Percentiles rank a stretch among this genome's conserved stretches.
phyloP scores from a whole-genome alignment of 768 basidiomycete genomes.

The Tulasnella sp. region DNA sequence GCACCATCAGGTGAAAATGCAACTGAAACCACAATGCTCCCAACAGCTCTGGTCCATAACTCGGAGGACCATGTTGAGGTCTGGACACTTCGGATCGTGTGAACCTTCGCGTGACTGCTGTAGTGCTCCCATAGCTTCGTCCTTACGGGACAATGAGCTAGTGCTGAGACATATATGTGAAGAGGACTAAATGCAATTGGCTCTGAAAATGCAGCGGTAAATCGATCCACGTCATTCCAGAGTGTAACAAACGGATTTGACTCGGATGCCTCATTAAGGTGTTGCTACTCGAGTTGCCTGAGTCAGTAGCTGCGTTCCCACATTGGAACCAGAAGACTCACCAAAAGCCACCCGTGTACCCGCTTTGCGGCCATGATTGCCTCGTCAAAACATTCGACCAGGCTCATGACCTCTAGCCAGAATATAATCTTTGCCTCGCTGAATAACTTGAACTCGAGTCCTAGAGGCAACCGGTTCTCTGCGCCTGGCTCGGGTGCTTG shows the following conservation, averaged over 20 bases:
- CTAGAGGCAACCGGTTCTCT: not conserved
- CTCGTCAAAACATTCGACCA: not conserved
- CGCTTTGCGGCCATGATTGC: not conserved
- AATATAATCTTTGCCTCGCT: not conserved
- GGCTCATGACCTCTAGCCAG: slow-evolving; percentile 7
- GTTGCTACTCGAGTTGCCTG: not conserved
- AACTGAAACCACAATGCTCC: not conserved
- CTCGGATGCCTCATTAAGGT: too few relatives aligned
- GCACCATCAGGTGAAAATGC: slow-evolving; percentile 18
- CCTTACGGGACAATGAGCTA: not conserved
- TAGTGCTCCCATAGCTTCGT: not conserved
- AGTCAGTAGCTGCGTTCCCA: not conserved
- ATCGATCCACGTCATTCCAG: not conserved
- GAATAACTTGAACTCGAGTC: not conserved
- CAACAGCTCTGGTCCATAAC: not conserved
- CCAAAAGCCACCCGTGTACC: slow-evolving; percentile 3
- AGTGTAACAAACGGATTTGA: not conserved
- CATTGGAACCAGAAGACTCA: not conserved
- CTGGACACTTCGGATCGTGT: not conserved
- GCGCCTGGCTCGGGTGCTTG: not conserved
- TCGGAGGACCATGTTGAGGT: not conserved
- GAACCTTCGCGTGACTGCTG: not conserved
- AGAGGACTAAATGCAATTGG: not conserved
- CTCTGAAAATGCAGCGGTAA: not conserved
- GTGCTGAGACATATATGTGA: not conserved